Evolutionary conservation across 768 basidiomycete genomes (phyloP).

Genomic region (Piloderma croceum): DNA sequence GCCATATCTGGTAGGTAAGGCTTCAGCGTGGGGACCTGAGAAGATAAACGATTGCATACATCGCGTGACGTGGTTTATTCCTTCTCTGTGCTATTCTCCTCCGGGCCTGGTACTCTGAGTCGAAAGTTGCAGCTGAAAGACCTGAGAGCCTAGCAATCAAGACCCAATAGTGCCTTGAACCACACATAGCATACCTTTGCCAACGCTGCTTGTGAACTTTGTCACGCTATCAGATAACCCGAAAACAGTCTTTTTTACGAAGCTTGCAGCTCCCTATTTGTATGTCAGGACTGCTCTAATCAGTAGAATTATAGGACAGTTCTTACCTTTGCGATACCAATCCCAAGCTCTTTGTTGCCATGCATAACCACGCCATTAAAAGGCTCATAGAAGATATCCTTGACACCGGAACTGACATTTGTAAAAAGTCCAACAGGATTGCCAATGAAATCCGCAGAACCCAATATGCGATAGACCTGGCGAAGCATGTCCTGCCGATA

Average conservation of each 20-base stretch:
- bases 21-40: too few relatives aligned
- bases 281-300: constrained; percentile 9
- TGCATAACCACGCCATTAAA: constrained; percentile 96
- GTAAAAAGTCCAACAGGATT: constrained; percentile 97
- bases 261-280: constrained; percentile 88
- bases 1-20: constrained; percentile 65
- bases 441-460: constrained; percentile 96
- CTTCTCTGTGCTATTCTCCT: constrained; percentile 84
- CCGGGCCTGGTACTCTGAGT: constrained; percentile 89
- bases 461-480: constrained; percentile 92
- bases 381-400: constrained; percentile 98
- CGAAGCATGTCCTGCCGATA: constrained; percentile 91
- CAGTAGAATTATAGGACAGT: background rate
- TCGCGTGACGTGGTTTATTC: constrained; percentile 93
- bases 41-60: constrained; percentile 44
- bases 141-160: constrained; percentile 40
- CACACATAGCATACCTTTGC: constrained; percentile 61
- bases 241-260: constrained; percentile 98
- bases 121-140: constrained; percentile 93
- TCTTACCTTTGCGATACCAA: constrained; percentile 85
- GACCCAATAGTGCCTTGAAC: background rate
- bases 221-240: constrained; percentile 93
- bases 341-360: constrained; percentile 89
- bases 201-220: constrained; percentile 96
- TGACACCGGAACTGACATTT: constrained; percentile 95